Base-by-base conservation (phyloP, 139 green algal genomes). In the Eudorina sp. region DNA sequence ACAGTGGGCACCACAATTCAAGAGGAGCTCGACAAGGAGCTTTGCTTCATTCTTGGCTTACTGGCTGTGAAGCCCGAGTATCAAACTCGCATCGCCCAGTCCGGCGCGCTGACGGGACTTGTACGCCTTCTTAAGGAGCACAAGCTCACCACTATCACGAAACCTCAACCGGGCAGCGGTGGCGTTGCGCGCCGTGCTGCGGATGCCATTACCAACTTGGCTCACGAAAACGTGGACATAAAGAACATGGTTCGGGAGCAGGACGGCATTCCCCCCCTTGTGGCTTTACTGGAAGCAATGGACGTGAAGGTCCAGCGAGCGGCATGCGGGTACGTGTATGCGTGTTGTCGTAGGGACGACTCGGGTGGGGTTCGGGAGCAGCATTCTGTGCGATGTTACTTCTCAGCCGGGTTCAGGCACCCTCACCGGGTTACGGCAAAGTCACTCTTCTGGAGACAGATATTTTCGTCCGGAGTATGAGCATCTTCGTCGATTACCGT, bases 161-260 rank as follows among this genome's bases (percentile, higher is more conserved):
- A 86, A 68, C 25, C 89, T 14, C 90, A 92, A 77, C 90, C 82
- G 36, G 88, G 90, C 69, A 90, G 84, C 72, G 87, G 87, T 11
- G 89, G 90, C 0, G 93, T 97, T 0, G 94, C 96, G 6, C 91
- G 98, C 14, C 91, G 98, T 11, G 97, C 97, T 64, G 97, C 97
- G 38, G 98, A 99, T 87, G 98, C 98, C 14, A 96, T 99, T 80
- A 99, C 97, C 8, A 99, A 99, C 89, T 90, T 99, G 31, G 97
- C 98, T 2, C 97, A 99, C 89, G 98, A 99, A 79, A 99, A 99
- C 87, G 92, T 96, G 18, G 87, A 90, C 23, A 98, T 99, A 76
- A 99, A 99, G 89, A 97, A 95, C 88, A 88, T 92, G 66, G 95
- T 95, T 29, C 93, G 97, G 9, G 82, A 93, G 41, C 95, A 99